Percentiles rank a stretch among this genome's conserved stretches.
Evolutionary conservation across 2,329 filamentous ascomycete species (phyloP).

Genomic region (Penicillium sp.): DNA sequence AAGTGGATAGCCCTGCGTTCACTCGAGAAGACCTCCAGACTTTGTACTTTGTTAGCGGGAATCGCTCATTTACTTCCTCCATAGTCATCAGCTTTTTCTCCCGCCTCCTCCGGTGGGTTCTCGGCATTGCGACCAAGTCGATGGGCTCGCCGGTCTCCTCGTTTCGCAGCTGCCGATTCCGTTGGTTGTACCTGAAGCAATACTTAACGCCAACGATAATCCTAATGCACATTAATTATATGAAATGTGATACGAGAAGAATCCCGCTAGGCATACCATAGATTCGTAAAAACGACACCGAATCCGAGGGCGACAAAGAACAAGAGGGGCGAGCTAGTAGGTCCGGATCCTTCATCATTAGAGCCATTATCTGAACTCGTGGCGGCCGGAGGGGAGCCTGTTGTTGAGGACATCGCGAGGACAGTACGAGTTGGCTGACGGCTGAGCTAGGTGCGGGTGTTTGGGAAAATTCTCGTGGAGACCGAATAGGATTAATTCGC

Average conservation of each 20-base stretch:
- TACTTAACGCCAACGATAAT: constrained; percentile 99
- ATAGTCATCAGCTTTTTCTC: constrained; percentile 99
- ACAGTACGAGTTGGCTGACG: background rate
- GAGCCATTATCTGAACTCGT: constrained; percentile 33
- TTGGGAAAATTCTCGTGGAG: background rate
- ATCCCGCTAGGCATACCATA: constrained; percentile 73
- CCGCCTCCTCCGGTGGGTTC: constrained; percentile 81
- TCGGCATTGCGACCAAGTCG: constrained; percentile 81
- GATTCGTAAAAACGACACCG: constrained; percentile 96
- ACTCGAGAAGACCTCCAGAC: constrained; percentile 85
- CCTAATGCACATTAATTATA: constrained; percentile 59
- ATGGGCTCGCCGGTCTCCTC: constrained; percentile 87
- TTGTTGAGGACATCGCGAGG: constrained; percentile 35
- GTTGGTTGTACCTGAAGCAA: constrained; percentile 97
- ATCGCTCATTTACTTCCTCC: constrained; percentile 98
- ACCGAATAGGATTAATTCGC: background rate
- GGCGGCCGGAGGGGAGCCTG: constrained; percentile 31
- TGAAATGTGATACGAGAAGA: background rate
- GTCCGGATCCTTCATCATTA: constrained; percentile 48
- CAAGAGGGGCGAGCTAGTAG: constrained; percentile 74
- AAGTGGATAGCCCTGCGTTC: constrained; percentile 79
- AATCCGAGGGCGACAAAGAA: constrained; percentile 98
- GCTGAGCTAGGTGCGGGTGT: background rate
- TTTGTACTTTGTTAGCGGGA: constrained; percentile 96
- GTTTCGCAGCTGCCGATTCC: constrained; percentile 78